phyloP scores from a whole-genome alignment of 2,329 filamentous ascomycete genomes.

The Monosporascus sp. region DNA sequence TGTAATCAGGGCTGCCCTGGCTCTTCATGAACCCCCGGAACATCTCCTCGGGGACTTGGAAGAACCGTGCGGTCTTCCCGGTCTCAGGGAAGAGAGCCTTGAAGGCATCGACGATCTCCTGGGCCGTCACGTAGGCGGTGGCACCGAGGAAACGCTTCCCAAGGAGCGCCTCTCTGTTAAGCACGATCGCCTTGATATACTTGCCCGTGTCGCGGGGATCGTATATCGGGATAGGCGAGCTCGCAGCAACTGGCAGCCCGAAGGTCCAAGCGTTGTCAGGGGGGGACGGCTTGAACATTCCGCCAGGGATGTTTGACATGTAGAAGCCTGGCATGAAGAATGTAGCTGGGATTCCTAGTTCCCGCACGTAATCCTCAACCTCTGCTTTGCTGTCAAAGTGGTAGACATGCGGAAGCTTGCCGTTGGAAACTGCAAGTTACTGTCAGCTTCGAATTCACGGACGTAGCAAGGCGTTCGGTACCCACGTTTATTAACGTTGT shows the following conservation, averaged over 20 bases:
- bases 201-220: slow-evolving; percentile 33
- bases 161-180: slow-evolving; percentile 29
- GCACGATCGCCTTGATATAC: slow-evolving; percentile 32
- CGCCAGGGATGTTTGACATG: slow-evolving; percentile 43
- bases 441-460: slow-evolving; percentile 1
- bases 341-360: slow-evolving; percentile 38
- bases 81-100: slow-evolving; percentile 31
- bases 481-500: slow-evolving; percentile 34
- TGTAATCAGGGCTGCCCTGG: slow-evolving; percentile 32
- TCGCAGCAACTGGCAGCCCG: slow-evolving; percentile 24
- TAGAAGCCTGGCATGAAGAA: slow-evolving; percentile 50
- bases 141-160: slow-evolving; percentile 39
- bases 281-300: slow-evolving; percentile 21
- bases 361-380: slow-evolving; percentile 49
- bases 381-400: slow-evolving; percentile 55
- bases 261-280: slow-evolving; percentile 29
- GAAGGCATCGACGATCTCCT: slow-evolving; percentile 35
- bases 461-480: background rate
- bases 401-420: slow-evolving; percentile 34
- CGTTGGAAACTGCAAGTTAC: slow-evolving; percentile 30
- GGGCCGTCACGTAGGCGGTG: slow-evolving; percentile 34
- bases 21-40: slow-evolving; percentile 33
- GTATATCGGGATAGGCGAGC: slow-evolving; percentile 30
- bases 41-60: slow-evolving; percentile 32
- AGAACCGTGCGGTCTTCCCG: slow-evolving; percentile 31